Percentiles rank a stretch among this genome's conserved stretches.
Evolutionary conservation across 176 grass and related monocot genomes (phyloP).

Genomic region (Hordeum vulgare): DNA sequence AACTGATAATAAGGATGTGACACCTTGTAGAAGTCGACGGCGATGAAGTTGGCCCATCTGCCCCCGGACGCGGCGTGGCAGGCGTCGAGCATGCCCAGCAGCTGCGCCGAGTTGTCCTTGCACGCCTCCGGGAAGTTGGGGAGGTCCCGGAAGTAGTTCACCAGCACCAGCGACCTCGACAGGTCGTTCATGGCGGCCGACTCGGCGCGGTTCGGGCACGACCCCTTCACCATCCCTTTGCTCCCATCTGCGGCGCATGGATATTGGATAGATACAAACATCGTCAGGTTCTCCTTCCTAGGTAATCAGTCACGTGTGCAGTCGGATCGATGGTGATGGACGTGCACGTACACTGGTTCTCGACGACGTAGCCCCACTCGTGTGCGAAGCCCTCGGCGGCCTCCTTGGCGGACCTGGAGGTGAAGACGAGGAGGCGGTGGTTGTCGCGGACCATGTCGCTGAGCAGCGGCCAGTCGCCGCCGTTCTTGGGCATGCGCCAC

Average conservation of each 20-base stretch:
- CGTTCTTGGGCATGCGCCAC: constrained; percentile 72
- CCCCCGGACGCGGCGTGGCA: constrained; percentile 47
- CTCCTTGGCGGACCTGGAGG: constrained; percentile 72
- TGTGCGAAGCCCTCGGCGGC: constrained; percentile 63
- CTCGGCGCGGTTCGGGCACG: constrained; percentile 63
- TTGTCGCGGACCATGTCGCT: constrained; percentile 75
- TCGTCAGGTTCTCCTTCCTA: no score
- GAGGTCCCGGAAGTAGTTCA: constrained; percentile 72
- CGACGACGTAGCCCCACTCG: constrained; percentile 85
- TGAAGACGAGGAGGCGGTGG: constrained; percentile 80
- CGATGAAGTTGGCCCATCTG: constrained; percentile 83
- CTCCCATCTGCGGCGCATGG: constrained; percentile 46
- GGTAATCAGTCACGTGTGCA: no score
- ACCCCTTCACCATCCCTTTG: constrained; percentile 56
- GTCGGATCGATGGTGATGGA: not conserved
- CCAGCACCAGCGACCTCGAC: constrained; percentile 81
- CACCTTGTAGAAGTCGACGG: constrained; percentile 91
- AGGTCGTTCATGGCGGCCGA: constrained; percentile 65
- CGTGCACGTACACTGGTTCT: constrained; percentile 61
- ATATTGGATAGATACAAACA: no score
- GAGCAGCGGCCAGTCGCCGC: constrained; percentile 79
- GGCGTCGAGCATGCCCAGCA: constrained; percentile 45
- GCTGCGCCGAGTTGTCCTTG: constrained; percentile 66
- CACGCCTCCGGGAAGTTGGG: constrained; percentile 50
- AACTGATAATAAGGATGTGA: not conserved